A percentile compares a stretch with the other conserved stretches of the same genome.
phyloP scores from a whole-genome alignment of 2,329 filamentous ascomycete genomes.

The Aspergillus udagawae region DNA sequence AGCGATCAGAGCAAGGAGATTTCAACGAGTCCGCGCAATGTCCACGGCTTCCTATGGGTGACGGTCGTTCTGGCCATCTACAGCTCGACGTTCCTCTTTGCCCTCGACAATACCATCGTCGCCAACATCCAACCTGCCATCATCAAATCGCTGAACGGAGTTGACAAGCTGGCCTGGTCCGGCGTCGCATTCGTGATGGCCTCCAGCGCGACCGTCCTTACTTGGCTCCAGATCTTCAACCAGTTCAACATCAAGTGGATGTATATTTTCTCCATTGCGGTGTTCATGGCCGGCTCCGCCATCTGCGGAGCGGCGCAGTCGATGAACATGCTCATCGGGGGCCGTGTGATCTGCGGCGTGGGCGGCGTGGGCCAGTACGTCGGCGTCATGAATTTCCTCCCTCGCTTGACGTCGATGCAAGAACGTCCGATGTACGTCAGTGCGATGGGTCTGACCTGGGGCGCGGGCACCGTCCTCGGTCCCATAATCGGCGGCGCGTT shows the following conservation, averaged over 20 bases:
- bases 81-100: constrained; percentile 4
- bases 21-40: background rate
- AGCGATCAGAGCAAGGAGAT: background rate
- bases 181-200: constrained; percentile 4
- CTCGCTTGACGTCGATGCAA: constrained; percentile 15
- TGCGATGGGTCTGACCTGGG: constrained; percentile 33
- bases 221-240: constrained; percentile 3
- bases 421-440: constrained; percentile 29
- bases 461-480: constrained; percentile 32
- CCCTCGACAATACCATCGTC: constrained; percentile 13
- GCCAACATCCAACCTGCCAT: constrained; percentile 11
- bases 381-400: constrained; percentile 24
- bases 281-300: constrained; percentile 24
- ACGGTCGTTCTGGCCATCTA: constrained; percentile 6
- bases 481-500: constrained; percentile 19
- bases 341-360: constrained; percentile 20
- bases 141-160: constrained; percentile 4
- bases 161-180: constrained; percentile 8
- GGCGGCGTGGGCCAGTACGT: constrained; percentile 22
- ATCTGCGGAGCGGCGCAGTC: constrained; percentile 41
- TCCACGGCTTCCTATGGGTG: constrained; percentile 4
- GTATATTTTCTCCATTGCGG: constrained; percentile 19
- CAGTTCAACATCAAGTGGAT: constrained; percentile 43
- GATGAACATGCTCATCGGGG: constrained; percentile 43
- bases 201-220: background rate